Percentiles rank a stretch among this genome's conserved stretches.
Conservation (phyloP, 116 monocot genomes). For the Cymodocea nodosa region DNA sequence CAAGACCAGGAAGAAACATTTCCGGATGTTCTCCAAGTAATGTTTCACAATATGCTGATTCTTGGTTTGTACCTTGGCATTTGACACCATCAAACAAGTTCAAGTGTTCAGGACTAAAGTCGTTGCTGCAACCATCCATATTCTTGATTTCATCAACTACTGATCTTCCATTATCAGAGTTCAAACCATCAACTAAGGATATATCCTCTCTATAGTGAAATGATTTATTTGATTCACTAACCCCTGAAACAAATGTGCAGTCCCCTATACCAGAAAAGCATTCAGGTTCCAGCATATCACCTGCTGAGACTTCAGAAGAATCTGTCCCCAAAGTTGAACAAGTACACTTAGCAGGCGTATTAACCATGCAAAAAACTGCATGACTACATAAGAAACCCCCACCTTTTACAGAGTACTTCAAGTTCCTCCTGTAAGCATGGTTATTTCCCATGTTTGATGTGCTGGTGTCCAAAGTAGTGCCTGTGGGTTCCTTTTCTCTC, state of each 20-base stretch:
- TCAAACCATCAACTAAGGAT: conserved; percentile 8
- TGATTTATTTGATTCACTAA: conserved; percentile 6
- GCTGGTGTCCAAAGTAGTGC: neutral
- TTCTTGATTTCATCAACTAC: conserved; percentile 11
- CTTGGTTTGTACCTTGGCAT: conserved; percentile 7
- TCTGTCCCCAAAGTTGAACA: conserved; percentile 11
- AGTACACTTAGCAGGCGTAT: conserved; percentile 15
- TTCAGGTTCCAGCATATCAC: conserved; percentile 1
- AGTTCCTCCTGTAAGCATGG: conserved; percentile 23
- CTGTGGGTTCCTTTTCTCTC: conserved; percentile 8
- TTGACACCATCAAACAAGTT: conserved; percentile 10
- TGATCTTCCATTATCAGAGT: conserved; percentile 2
- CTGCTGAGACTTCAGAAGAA: neutral
- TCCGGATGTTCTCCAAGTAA: conserved; percentile 37
- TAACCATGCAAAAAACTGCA: conserved; percentile 30
- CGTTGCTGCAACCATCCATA: conserved; percentile 1
- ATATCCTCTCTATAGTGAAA: conserved; percentile 8
- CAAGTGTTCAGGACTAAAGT: conserved; percentile 10
- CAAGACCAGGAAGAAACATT: conserved; percentile 73
- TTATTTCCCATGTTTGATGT: conserved; percentile 9
- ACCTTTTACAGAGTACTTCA: conserved; percentile 34
- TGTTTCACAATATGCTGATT: conserved; percentile 13
- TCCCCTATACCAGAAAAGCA: conserved; percentile 3
- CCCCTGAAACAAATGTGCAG: conserved; percentile 8
- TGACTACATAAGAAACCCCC: conserved; percentile 40